A percentile compares a stretch with the other conserved stretches of the same genome.
phyloP scores from a whole-genome alignment of 345 rosid species.

The Melaleuca quinquenervia region DNA sequence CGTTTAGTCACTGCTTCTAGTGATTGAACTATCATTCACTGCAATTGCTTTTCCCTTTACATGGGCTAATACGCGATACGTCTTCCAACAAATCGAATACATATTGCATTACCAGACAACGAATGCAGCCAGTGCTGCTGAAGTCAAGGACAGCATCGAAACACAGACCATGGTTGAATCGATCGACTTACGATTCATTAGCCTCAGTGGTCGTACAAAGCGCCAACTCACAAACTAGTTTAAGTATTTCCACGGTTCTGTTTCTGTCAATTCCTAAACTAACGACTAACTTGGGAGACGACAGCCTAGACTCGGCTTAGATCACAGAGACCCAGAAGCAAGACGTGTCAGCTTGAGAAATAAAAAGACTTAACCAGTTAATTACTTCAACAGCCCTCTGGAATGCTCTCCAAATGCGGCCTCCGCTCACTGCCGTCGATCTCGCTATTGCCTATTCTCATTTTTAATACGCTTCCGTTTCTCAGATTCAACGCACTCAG shows the following conservation, averaged over 20 bases:
- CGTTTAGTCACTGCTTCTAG: background rate
- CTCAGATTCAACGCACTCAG: constrained; percentile 30
- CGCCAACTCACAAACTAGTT: background rate
- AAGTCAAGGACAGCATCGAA: background rate
- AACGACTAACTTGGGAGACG: background rate
- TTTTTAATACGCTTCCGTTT: constrained; percentile 6
- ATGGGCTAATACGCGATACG: background rate
- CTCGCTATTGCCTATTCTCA: background rate
- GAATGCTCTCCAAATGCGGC: constrained; percentile 54
- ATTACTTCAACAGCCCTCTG: constrained; percentile 24
- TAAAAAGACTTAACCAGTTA: background rate
- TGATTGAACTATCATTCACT: background rate
- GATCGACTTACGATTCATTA: background rate
- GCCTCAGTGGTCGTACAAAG: background rate
- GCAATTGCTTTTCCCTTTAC: background rate
- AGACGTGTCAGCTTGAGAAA: background rate
- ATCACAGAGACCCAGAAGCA: background rate
- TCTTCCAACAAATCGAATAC: background rate
- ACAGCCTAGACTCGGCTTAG: background rate
- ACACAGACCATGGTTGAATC: background rate
- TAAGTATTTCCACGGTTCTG: background rate
- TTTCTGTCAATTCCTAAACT: background rate
- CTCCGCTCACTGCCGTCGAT: constrained; percentile 21
- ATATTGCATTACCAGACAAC: background rate
- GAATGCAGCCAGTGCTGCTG: background rate